Evolutionary conservation across 257 asterid species (phyloP).

Genomic region (Linderniella brevidens): DNA sequence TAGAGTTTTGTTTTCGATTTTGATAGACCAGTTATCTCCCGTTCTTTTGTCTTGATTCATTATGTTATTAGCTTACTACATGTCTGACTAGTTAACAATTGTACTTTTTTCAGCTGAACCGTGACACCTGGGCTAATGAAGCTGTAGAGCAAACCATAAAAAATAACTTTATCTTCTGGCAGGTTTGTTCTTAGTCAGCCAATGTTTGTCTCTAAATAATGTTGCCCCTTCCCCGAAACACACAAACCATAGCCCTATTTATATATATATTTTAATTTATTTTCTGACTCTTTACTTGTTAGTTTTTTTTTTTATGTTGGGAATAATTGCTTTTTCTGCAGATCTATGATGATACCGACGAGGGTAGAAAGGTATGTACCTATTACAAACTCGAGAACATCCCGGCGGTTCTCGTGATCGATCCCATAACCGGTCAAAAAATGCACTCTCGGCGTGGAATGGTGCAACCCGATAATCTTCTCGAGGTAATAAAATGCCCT

Average conservation of each 20-base stretch:
- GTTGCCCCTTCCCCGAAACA: too few species aligned
- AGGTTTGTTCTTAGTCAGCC: constrained; percentile 27
- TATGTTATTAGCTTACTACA: too few species aligned
- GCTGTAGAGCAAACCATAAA: constrained; percentile 94
- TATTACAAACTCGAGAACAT: constrained; percentile 68
- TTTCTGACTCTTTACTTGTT: neutral
- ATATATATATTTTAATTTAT: too few species aligned
- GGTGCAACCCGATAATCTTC: constrained; percentile 83
- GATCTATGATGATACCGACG: constrained; percentile 86
- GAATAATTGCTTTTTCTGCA: constrained; percentile 12
- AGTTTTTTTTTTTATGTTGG: constrained; percentile 1
- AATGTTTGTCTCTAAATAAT: neutral
- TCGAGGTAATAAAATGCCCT: constrained; percentile 56
- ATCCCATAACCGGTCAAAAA: constrained; percentile 94
- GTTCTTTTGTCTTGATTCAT: too few species aligned
- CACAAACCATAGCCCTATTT: too few species aligned
- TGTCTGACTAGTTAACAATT: neutral
- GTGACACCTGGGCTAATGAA: constrained; percentile 97
- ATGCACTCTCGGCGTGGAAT: constrained; percentile 89
- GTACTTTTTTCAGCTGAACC: constrained; percentile 58
- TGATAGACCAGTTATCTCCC: too few species aligned
- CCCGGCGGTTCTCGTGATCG: constrained; percentile 72
- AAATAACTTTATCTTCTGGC: constrained; percentile 91
- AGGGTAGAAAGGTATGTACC: constrained; percentile 91
- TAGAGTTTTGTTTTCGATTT: too few species aligned